Evolutionary conservation across 2,329 filamentous ascomycete genomes (phyloP).

Genomic region (Pseudopithomyces chartarum): DNA sequence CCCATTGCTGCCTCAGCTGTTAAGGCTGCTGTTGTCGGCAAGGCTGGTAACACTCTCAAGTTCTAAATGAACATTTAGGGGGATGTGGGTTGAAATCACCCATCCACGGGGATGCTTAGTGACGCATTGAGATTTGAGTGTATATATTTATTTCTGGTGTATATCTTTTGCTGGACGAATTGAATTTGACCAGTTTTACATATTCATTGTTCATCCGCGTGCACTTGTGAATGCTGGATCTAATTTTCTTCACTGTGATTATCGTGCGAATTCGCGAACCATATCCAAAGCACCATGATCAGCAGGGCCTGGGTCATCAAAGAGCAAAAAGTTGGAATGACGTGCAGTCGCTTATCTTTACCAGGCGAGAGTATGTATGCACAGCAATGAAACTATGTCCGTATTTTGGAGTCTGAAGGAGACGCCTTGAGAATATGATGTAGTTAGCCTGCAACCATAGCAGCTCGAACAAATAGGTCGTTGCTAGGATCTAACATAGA

Average conservation of each 20-base stretch:
- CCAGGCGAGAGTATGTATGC: slow-evolving; percentile 51
- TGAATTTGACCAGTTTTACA: background rate
- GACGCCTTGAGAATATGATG: slow-evolving; percentile 51
- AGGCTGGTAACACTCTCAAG: slow-evolving; percentile 46
- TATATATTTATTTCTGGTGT: slow-evolving; percentile 4
- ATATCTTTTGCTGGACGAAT: slow-evolving; percentile 5
- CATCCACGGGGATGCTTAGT: background rate
- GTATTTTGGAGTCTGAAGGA: slow-evolving; percentile 49
- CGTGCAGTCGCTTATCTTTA: slow-evolving; percentile 35
- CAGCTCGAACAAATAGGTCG: slow-evolving; percentile 53
- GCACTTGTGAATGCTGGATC: too few species aligned
- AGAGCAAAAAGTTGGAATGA: slow-evolving; percentile 13
- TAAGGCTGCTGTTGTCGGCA: slow-evolving; percentile 46
- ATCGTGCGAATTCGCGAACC: slow-evolving; percentile 13
- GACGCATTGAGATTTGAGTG: background rate
- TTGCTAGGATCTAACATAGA: slow-evolving; percentile 52
- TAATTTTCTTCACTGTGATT: background rate
- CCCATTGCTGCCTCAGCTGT: slow-evolving; percentile 42
- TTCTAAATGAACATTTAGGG: slow-evolving; percentile 25
- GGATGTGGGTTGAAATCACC: background rate
- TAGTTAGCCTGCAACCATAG: slow-evolving; percentile 48
- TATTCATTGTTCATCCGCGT: background rate
- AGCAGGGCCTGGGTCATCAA: slow-evolving; percentile 11
- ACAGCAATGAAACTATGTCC: slow-evolving; percentile 52
- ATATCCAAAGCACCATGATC: slow-evolving; percentile 14